A percentile compares a stretch with the other conserved stretches of the same genome.
phyloP scores from a whole-genome alignment of 2,329 filamentous ascomycete genomes.

The Sphaerulina musiva region DNA sequence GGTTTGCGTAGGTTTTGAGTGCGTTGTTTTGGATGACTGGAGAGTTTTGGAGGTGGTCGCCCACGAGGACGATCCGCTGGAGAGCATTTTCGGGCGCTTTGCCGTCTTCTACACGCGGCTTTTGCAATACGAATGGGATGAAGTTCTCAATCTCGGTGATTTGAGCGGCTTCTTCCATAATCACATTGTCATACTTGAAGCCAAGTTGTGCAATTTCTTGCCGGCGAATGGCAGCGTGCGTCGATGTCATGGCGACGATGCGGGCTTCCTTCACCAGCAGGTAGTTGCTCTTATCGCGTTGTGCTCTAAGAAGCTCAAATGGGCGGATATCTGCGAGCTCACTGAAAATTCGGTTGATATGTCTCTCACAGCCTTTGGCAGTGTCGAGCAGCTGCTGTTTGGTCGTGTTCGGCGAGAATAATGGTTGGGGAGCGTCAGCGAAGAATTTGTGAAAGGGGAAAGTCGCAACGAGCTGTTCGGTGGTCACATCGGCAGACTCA shows the following conservation, averaged over 20 bases:
- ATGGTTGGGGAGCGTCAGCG: slow-evolving; percentile 73
- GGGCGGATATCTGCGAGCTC: slow-evolving; percentile 89
- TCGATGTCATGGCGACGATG: slow-evolving; percentile 97
- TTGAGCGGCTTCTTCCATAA: slow-evolving; percentile 98
- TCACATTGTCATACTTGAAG: slow-evolving; percentile 93
- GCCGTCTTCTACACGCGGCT: slow-evolving; percentile 32
- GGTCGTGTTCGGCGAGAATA: slow-evolving; percentile 64
- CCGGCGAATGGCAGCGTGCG: slow-evolving; percentile 89
- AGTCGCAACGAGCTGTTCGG: slow-evolving; percentile 56
- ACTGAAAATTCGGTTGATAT: slow-evolving; percentile 83
- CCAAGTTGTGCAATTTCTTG: slow-evolving; percentile 86
- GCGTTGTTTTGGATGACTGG: slow-evolving; percentile 92
- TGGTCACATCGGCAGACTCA: slow-evolving; percentile 43
- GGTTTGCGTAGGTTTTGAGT: slow-evolving; percentile 88
- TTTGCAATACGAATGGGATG: slow-evolving; percentile 88
- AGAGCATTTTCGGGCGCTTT: slow-evolving; percentile 59
- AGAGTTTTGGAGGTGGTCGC: slow-evolving; percentile 94
- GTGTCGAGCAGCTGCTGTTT: slow-evolving; percentile 67
- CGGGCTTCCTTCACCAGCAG: slow-evolving; percentile 92
- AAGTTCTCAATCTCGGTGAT: slow-evolving; percentile 98
- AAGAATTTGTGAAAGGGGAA: slow-evolving; percentile 93
- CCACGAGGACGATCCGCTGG: slow-evolving; percentile 84
- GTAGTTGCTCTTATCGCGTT: slow-evolving; percentile 92
- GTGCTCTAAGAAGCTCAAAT: slow-evolving; percentile 84
- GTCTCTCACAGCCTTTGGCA: slow-evolving; percentile 75